Base-by-base conservation (phyloP, 768 basidiomycete species). In the Mycena kentingensis region DNA sequence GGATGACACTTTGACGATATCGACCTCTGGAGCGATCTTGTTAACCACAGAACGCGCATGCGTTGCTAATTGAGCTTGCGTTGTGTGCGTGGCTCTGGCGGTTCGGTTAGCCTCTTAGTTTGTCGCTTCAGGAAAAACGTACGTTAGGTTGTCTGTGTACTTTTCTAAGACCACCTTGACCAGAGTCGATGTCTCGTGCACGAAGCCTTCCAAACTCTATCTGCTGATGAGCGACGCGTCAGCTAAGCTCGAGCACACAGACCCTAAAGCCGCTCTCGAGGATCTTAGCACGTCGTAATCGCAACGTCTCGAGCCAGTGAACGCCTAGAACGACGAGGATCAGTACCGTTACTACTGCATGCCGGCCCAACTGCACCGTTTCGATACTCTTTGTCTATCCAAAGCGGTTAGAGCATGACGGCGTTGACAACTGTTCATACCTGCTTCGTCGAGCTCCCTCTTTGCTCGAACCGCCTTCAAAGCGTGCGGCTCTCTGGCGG, bases 371-470 rank as follows among this genome's bases (percentile, higher is more conserved):
- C n/a, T n/a, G n/a, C n/a, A n/a, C 84, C 92, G 59, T 87, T 89
- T 24, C 93, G 77, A 63, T 97, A 97, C 53, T 95, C 93, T 66
- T 87, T 90, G 67, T 97, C 93, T 90, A 61, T 37, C 51, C 34
- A 36, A 45, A 16, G 29, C 25, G 16, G 39, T 59, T 8, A 54
- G 21, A n/a, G n/a, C n/a, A n/a, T n/a, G n/a, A n/a, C n/a, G n/a
- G n/a, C n/a, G 43, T 15, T 13, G 21, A 18, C 27, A 7, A 47
- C 47, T 22, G 7, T 16, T 66, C 77, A 56, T 52, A 88, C 92
- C 90, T 52, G 93, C 93, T 67, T 96, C 93, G 29, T 96, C 93
- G 4, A 88, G 86, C 60, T 97, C 93, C 43, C 94, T 77, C 70
- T 93, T 95, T 21, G 88, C 84, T 34, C 88, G 84, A 16, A 92